Evolutionary conservation across 352 stramenopile genomes (phyloP).

Genomic region (Globisporangium camurandrum): DNA sequence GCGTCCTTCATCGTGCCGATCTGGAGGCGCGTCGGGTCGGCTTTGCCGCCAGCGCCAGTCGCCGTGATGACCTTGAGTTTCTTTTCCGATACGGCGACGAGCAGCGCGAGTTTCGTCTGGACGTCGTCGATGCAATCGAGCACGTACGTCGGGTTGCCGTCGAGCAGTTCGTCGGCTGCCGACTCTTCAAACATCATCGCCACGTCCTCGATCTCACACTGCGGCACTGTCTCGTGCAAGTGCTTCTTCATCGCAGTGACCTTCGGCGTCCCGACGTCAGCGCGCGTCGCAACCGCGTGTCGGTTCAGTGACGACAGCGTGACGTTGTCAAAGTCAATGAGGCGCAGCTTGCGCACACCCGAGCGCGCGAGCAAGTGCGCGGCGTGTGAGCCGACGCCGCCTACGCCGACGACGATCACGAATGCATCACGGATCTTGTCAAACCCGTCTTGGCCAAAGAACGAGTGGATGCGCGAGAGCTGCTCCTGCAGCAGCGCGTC

Average conservation of each 20-base stretch:
- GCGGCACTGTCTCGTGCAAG: conserved; percentile 58
- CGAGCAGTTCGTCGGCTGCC: conserved; percentile 76
- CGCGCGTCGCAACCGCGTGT: conserved; percentile 94
- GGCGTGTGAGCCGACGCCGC: conserved; percentile 95
- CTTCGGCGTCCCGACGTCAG: conserved; percentile 96
- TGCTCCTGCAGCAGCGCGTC: conserved; percentile 66
- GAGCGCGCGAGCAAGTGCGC: conserved; percentile 97
- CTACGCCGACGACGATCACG: conserved; percentile 94
- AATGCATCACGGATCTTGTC: conserved; percentile 81
- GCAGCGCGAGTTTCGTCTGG: conserved; percentile 93
- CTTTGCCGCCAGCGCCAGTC: conserved; percentile 92
- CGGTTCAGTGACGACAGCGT: conserved; percentile 98
- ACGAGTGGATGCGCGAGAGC: conserved; percentile 91
- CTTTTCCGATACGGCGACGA: conserved; percentile 85
- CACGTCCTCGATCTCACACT: conserved; percentile 83
- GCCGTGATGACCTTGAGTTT: conserved; percentile 79
- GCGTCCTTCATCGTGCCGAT: conserved; percentile 94
- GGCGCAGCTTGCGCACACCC: conserved; percentile 90
- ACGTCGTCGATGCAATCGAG: conserved; percentile 99
- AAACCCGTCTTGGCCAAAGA: conserved; percentile 93
- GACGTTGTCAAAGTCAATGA: conserved; percentile 99
- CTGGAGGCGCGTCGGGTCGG: conserved; percentile 94
- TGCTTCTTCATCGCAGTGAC: conserved; percentile 81
- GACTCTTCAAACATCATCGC: conserved; percentile 88
- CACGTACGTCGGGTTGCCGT: conserved; percentile 88